phyloP scores from a whole-genome alignment of 345 rosid species.

The Eucalyptus grandis region DNA sequence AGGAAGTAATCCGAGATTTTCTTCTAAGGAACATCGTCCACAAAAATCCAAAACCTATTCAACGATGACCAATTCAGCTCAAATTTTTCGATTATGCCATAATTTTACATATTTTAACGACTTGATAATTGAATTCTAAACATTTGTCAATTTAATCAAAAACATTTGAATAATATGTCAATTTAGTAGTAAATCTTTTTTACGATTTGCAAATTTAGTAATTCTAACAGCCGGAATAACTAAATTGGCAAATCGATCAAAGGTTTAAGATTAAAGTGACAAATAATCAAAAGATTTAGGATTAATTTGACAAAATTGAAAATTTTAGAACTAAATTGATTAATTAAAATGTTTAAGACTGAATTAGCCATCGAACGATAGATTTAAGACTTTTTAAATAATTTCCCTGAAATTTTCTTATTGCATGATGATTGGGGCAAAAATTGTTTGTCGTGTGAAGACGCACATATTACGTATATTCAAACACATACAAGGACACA shows the following conservation, averaged over 20 bases:
- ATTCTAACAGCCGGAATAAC: no score
- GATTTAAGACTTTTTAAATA: no score
- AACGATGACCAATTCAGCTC: fast-evolving
- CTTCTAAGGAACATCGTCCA: no score
- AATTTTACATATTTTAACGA: no score
- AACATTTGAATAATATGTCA: no score
- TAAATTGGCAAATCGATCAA: no score
- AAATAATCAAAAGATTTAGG: fast-evolving
- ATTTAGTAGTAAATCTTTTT: fast-evolving
- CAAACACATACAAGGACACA: not conserved
- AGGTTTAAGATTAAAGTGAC: no score
- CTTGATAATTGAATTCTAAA: no score
- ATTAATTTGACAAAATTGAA: no score
- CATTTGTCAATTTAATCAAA: fast-evolving
- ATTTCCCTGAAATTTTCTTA: not conserved
- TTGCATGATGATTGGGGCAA: not conserved
- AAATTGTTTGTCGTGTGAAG: not conserved
- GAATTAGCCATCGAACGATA: fast-evolving
- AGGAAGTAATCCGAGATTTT: not conserved
- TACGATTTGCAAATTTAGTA: not conserved
- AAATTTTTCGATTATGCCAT: fast-evolving
- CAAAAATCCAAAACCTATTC: no score
- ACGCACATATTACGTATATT: not conserved
- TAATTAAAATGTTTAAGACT: no score
- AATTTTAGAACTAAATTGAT: fast-evolving